A percentile compares a stretch with the other conserved stretches of the same genome.
Evolutionary conservation across 139 green algal species (phyloP).

Genomic region (Asterochloris erici): DNA sequence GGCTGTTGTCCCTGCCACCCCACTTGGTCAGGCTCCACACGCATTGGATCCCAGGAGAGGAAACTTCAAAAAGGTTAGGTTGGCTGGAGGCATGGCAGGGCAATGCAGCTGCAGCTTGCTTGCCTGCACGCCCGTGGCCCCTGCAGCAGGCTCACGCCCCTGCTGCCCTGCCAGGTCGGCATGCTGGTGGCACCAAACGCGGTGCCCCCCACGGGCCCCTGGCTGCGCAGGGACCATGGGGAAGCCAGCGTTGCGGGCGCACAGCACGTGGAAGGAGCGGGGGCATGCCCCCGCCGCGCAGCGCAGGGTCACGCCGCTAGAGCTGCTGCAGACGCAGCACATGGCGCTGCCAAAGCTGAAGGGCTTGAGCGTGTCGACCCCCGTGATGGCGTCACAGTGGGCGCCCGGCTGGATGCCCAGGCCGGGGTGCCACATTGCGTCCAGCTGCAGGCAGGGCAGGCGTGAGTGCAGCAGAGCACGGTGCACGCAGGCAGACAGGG

Average conservation of each 20-base stretch:
- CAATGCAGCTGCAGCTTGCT: no score
- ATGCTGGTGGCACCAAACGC: neutral
- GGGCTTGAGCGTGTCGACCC: conserved; percentile 31
- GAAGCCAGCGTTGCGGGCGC: conserved; percentile 62
- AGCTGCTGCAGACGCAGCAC: conserved; percentile 39
- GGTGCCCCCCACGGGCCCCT: neutral
- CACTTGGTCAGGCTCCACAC: no score
- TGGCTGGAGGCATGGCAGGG: no score
- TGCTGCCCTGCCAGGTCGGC: neutral
- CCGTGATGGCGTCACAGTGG: conserved; percentile 35
- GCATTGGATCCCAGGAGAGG: no score
- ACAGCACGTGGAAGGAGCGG: conserved; percentile 77
- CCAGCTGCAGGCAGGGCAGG: conserved; percentile 42
- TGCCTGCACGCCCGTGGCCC: no score
- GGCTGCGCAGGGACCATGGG: conserved; percentile 44
- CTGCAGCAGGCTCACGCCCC: neutral
- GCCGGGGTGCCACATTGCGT: conserved; percentile 62
- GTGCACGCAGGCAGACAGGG: no score
- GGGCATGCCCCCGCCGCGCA: conserved; percentile 42
- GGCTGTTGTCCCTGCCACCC: no score
- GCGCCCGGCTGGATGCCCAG: conserved; percentile 19
- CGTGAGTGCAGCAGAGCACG: neutral
- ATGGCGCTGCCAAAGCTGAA: conserved; percentile 25
- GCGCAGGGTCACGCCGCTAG: conserved; percentile 18
- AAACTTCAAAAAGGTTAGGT: no score